phyloP scores from a whole-genome alignment of 257 asterid genomes.

The Coffea eugenioides region DNA sequence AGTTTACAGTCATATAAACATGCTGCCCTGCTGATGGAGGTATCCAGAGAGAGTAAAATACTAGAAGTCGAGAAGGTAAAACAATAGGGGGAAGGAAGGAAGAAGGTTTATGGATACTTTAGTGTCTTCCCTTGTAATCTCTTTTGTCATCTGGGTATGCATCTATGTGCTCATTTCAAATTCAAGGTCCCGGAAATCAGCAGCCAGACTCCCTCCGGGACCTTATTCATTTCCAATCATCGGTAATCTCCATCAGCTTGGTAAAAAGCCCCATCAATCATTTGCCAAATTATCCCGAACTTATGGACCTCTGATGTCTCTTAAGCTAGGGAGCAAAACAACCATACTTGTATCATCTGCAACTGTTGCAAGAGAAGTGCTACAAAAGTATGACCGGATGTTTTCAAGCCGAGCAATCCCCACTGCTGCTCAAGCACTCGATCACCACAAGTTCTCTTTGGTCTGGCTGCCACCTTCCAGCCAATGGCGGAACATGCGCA shows the following conservation, averaged over 20 bases:
- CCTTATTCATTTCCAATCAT: constrained; percentile 20
- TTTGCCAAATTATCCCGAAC: constrained; percentile 28
- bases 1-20: no score
- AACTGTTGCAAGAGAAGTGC: constrained; percentile 7
- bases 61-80: no score
- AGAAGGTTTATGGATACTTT: neutral
- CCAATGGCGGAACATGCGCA: constrained; percentile 23
- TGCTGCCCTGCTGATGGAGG: no score
- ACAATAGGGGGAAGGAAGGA: neutral
- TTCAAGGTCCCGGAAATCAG: no score
- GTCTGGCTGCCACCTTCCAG: constrained; percentile 5
- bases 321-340: constrained; percentile 21
- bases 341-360: constrained; percentile 26
- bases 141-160: neutral
- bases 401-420: constrained; percentile 11
- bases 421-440: neutral
- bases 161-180: no score
- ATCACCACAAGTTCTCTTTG: constrained; percentile 14
- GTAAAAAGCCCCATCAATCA: constrained; percentile 27
- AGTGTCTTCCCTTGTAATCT: neutral
- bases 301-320: constrained; percentile 34
- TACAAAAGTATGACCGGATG: constrained; percentile 12
- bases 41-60: no score
- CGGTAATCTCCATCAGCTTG: constrained; percentile 29
- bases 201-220: no score